Evolutionary conservation across 371 early-diverging fungal genomes (phyloP), one percentile per base, ranked within the genome.

Genomic region (Mortierella sp.): DNA sequence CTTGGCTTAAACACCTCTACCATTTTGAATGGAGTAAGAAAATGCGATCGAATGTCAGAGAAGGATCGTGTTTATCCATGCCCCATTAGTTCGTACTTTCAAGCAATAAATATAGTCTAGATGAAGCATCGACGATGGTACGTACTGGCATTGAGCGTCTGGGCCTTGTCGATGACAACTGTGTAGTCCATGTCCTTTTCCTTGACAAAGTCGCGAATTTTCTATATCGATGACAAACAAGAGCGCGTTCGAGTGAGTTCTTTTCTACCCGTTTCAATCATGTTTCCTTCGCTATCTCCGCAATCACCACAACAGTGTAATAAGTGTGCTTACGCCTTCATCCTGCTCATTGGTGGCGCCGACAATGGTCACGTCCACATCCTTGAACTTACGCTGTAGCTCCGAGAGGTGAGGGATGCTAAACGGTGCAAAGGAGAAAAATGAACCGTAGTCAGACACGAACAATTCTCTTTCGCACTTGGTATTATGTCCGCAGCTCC

Each of bases 381-480:
- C 81, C 74, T 81, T 85, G 79, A 81, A 82, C 74, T 85, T 81
- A 75, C 82, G 81, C 54, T 85, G 85, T 21, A 85, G 72, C n/a
- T 85, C 85, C 16, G 82, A 81, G 21, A 85, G 70, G 55, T 76
- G 79, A 43, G 85, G 85, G 77, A 85, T 85, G 35, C 85, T 85
- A 68, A 21, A 18, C 16, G 14, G 24, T 24, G n/a, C 32, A 60
- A 60, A 16, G n/a, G 0, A n/a, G 16, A 27, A 38, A n/a, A 49
- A 74, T 41, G 24, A 35, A 70, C 12, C 27, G 56, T 8, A 12
- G 43, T 41, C 38, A 51, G 38, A 43, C 27, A 21, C 4, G 18
- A 55, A 18, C 41, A n/a, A 56, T 10, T 55, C 18, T 35, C 16
- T 4, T 58, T 12, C n/a, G 27, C 27, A 14, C 12, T 16, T 6